Base-by-base conservation (phyloP, 345 rosid genomes). In the Eucalyptus marginata region DNA sequence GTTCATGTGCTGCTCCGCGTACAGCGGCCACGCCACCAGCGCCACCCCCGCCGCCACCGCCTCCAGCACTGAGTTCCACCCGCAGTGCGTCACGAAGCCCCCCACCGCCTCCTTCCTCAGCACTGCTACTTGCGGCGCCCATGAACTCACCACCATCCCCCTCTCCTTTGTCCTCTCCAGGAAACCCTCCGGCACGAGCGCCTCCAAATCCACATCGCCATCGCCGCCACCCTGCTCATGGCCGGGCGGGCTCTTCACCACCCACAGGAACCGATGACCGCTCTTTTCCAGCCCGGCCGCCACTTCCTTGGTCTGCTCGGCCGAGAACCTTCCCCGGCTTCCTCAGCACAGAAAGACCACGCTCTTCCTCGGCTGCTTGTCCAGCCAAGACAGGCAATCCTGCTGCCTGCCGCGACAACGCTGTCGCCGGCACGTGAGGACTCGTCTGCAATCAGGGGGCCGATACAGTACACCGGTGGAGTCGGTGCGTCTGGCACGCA, bases 1-100 rank as follows among this genome's bases (percentile, higher is more conserved):
- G 89, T 87, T 90, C 79, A 87, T 11, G 84, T 59, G 89, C 88
- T 91, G 92, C 86, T 91, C 89, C 4, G 87, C 87, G 24, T 79
- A 89, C 50, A 88, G 86, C 3, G 90, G 91, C 90, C 90, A 86
- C 49, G 91, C 89, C 27, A 87, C 24, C 87, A 88, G 87, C 11
- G 90, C 90, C 87, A 91, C 88, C 27, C 89, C 86, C 3, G 86
- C 91, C 66, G 71, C 76, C 46, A 91, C 51, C 3, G 87, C 90
- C 85, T 91, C 91, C n/a, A 88, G 50, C n/a, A 44, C 43, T 52
- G 90, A 91, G 89, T 89, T 91, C 90, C 92, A 91, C 84, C 91
- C 87, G 68, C 90, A 86, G 88, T 88, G 92, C 56, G 90, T 91
- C 89, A 91, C 90, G 88, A 91, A 89, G 5, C 91, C 91, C 3